phyloP scores from a whole-genome alignment of 495 filamentous ascomycete genomes.

The Xylaria intraflava region DNA sequence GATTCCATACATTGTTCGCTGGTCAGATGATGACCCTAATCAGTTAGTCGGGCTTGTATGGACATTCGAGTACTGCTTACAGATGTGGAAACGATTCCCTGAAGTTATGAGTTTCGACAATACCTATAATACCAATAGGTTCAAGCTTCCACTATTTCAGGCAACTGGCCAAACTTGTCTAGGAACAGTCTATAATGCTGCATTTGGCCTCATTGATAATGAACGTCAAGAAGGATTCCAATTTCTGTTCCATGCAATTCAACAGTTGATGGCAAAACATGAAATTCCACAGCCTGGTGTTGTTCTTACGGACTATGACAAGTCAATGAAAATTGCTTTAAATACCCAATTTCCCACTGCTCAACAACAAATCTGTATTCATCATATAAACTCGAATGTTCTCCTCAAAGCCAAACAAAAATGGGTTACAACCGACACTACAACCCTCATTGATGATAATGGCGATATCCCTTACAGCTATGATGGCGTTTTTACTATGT shows the following conservation, averaged over 20 bases:
- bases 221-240: not conserved
- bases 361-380: constrained; percentile 2
- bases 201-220: constrained; percentile 6
- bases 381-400: constrained; percentile 5
- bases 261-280: not conserved
- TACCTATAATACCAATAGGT: constrained; percentile 5
- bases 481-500: not conserved
- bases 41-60: not conserved
- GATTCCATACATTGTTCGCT: not conserved
- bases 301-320: not conserved
- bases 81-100: not conserved
- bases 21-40: not conserved
- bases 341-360: not conserved
- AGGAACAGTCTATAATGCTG: not conserved
- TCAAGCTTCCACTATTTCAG: constrained; percentile 4
- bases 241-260: not conserved
- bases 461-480: not conserved
- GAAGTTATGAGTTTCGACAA: constrained; percentile 2
- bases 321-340: not conserved
- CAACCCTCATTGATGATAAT: too few species aligned
- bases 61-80: not conserved
- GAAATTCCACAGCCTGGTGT: not conserved
- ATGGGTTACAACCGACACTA: not conserved
- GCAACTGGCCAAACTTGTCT: not conserved
- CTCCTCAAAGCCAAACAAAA: not conserved